Evolutionary conservation across 148 eudicot species (phyloP).

Genomic region (Rheum nobile): DNA sequence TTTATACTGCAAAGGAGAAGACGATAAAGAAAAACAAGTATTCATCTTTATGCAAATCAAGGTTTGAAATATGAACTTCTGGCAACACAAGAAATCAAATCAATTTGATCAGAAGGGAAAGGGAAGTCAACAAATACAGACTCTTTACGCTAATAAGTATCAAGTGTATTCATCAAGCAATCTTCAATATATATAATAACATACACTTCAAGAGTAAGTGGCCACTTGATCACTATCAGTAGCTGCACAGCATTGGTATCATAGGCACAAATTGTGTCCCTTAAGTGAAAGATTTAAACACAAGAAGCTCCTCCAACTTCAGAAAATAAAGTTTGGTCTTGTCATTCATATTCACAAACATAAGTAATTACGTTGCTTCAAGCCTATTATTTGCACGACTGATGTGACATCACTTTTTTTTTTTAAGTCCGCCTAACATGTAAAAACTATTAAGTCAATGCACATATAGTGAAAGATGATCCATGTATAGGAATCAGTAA

Average conservation of each 20-base stretch:
- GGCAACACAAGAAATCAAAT: background rate
- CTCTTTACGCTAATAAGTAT: background rate
- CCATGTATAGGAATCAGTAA: background rate
- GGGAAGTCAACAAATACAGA: background rate
- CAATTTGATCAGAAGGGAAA: background rate
- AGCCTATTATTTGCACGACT: background rate
- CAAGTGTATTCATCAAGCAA: background rate
- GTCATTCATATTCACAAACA: background rate
- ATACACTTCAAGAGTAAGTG: background rate
- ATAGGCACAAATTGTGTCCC: background rate
- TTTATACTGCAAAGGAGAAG: background rate
- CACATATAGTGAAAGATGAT: background rate
- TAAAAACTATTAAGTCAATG: background rate
- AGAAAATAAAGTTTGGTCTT: background rate
- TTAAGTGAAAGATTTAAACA: background rate
- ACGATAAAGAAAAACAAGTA: background rate
- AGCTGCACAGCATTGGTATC: too few relatives aligned
- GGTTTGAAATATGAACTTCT: background rate
- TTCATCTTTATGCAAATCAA: background rate
- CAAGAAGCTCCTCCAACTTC: background rate
- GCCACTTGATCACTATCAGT: background rate
- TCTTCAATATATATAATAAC: background rate
- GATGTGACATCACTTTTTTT: background rate
- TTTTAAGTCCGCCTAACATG: background rate
- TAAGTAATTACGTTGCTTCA: background rate